Base-by-base conservation (phyloP, 176 grass and related monocot species). In the Alopecurus myosuroides region DNA sequence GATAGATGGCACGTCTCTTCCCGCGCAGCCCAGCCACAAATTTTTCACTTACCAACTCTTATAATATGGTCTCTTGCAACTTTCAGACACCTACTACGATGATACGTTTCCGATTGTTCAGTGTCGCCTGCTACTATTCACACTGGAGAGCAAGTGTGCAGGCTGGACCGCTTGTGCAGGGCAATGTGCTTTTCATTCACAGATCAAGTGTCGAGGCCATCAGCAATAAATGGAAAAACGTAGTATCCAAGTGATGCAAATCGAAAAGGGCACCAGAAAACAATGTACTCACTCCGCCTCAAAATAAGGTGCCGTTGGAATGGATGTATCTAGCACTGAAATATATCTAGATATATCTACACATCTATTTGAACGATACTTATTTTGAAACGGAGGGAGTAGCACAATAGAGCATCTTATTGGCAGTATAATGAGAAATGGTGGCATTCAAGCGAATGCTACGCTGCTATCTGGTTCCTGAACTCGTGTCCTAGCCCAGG, bases 401-500 rank as follows among this genome's bases (percentile, higher is more conserved):
- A 60, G 40, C 56, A 22, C 6, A 55, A n/a, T 58, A 56, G 17
- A 74, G 72, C 11, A 90, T 20, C 65, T 78, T 87, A 23, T 22
- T 49, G 80, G 46, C 9, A 29, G 4, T 31, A 34, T 56, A 34
- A 33, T 28, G 57, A 61, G 36, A 58, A 52, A 17, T 34, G 30
- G 28, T 22, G 37, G 2, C 7, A 53, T 76, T 87, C 81, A 84
- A 23, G 34, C 41, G 19, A 76, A 84, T 81, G 76, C 35, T 50
- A 10, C 18, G 19, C 33, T 84, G 34, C 46, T 85, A 58, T 83
- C 81, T 82, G 88, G 74, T 71, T 19, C 76, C 44, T 87, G 60
- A 81, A 93, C 86, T 85, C 84, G 87, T 51, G 20, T 79, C 72
- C 88, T 89, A 68, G 30, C 81, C 65, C 6, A 49, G 40, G 94